Percentiles rank a stretch among this genome's conserved stretches.
These are phyloP conservation scores for Novymonas esmeraldas DNA, from an alignment of 208 protist genomes.

Conservation along the genomic window DNA sequence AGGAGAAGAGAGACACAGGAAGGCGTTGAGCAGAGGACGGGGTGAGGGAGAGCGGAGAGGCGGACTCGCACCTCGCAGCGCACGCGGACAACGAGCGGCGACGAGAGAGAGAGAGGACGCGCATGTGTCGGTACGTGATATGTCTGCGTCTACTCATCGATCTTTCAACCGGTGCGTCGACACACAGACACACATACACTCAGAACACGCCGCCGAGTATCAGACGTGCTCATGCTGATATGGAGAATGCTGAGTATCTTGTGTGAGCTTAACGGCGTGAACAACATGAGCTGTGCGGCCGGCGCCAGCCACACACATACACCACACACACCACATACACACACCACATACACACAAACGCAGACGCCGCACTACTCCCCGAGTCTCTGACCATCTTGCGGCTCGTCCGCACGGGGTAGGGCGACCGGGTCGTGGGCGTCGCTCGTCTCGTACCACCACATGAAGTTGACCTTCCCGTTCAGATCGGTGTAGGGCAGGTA, in stretches of 20 bases:
- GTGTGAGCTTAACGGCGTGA: too few relatives aligned
- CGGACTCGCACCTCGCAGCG: too few relatives aligned
- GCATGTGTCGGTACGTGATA: too few relatives aligned
- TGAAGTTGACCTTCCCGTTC: conserved; percentile 93
- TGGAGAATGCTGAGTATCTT: too few relatives aligned
- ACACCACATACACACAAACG: neutral
- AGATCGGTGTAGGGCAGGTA: conserved; percentile 93
- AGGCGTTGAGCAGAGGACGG: neutral
- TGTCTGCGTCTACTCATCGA: too few relatives aligned
- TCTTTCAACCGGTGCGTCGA: too few relatives aligned
- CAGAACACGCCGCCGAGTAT: too few relatives aligned
- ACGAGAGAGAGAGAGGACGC: too few relatives aligned
- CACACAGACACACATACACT: too few relatives aligned
- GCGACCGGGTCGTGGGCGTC: conserved; percentile 38
- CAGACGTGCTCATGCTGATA: too few relatives aligned
- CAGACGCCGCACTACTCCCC: conserved; percentile 17
- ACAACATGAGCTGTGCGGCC: too few relatives aligned
- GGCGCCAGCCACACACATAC: neutral
- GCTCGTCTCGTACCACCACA: conserved; percentile 93
- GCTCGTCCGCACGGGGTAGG: conserved; percentile 42
- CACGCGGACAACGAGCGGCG: too few relatives aligned
- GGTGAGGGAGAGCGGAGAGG: neutral
- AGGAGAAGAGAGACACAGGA: neutral
- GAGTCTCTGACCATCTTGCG: conserved; percentile 12
- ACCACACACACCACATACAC: neutral